phyloP scores from a whole-genome alignment of 805 yeast species.

The Candida vartiovaarae region DNA sequence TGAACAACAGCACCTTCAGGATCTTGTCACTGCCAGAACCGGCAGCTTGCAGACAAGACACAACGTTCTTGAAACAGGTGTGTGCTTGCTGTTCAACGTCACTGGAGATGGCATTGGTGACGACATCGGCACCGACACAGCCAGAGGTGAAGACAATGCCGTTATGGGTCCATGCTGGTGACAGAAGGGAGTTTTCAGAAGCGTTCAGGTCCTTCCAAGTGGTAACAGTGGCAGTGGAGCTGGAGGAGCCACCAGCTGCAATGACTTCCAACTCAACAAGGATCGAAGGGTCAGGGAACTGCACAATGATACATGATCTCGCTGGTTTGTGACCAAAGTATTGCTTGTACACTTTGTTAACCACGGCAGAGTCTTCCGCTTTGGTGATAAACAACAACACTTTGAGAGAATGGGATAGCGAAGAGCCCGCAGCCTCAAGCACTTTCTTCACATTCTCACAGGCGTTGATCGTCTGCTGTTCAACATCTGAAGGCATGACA shows the following conservation, averaged over 20 bases:
- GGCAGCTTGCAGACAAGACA: slow-evolving; percentile 33
- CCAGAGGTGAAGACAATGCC: slow-evolving; percentile 46
- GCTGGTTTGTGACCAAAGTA: slow-evolving; percentile 44
- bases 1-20: slow-evolving; percentile 43
- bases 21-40: slow-evolving; percentile 41
- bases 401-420: slow-evolving; percentile 39
- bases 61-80: slow-evolving; percentile 36
- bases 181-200: slow-evolving; percentile 26
- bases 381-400: slow-evolving; percentile 42
- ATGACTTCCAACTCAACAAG: slow-evolving; percentile 48
- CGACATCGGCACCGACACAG: slow-evolving; percentile 34
- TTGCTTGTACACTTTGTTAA: slow-evolving; percentile 40
- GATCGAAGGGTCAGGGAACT: slow-evolving; percentile 42
- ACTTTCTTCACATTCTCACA: slow-evolving; percentile 36
- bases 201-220: slow-evolving; percentile 29
- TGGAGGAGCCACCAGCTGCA: slow-evolving; percentile 22
- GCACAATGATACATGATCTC: slow-evolving; percentile 45
- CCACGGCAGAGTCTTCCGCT: slow-evolving; percentile 33
- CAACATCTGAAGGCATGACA: slow-evolving; percentile 34
- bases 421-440: slow-evolving; percentile 38
- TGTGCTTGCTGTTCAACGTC: slow-evolving; percentile 39
- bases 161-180: slow-evolving; percentile 35
- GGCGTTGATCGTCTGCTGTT: slow-evolving; percentile 39
- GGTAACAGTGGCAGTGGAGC: neutral
- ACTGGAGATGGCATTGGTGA: slow-evolving; percentile 33